Base-by-base conservation (phyloP, 2,329 filamentous ascomycete genomes). In the Herpomyces periplanetae region DNA sequence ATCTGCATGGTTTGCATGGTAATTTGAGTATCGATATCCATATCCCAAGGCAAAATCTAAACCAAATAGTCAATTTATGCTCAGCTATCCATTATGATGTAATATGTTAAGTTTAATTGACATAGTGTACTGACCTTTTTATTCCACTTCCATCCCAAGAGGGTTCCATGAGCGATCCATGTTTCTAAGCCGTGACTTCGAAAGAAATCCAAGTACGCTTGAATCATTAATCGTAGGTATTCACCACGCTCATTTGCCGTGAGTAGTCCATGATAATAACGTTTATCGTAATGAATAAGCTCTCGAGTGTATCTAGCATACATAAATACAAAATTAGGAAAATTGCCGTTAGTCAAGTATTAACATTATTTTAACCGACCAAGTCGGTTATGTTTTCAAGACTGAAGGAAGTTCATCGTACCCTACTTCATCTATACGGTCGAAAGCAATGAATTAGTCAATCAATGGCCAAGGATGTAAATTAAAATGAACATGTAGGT, bases 121-220 rank as follows among this genome's bases (percentile, higher is more conserved):
- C 10, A n/a, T 11, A 12, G 8, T 10, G 15, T n/a, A 18, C 24
- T n/a, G 34, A 50, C 47, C 38, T 44, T 44, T 21, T 44, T 44
- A 33, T 69, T 75, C 68, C 68, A 84, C 63, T 64, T 80, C 68
- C 68, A 84, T 6, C 66, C 68, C 10, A 84, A 42, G 19, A 80
- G 40, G 3, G 66, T 71, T 18, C 68, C 68, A 35, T 84, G 68
- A 15, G 68, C 66, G 23, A 84, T 54, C 68, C 68, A 80, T 0
- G 68, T 75, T 38, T 75, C 64, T 25, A 69, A 39, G 4, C 53
- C 51, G 20, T 59, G 44, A 8, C 49, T 42, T 17, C 44, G 41
- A 35, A 65, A 61, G 21, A 52, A 56, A 17, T 46, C 44, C 17
- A 80, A 47, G 38, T 80, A 80, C 19, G 63, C 58, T 25, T 57